A percentile compares a stretch with the other conserved stretches of the same genome.
Evolutionary conservation across 2,329 filamentous ascomycete genomes (phyloP).

Genomic region (Trichoderma breve): DNA sequence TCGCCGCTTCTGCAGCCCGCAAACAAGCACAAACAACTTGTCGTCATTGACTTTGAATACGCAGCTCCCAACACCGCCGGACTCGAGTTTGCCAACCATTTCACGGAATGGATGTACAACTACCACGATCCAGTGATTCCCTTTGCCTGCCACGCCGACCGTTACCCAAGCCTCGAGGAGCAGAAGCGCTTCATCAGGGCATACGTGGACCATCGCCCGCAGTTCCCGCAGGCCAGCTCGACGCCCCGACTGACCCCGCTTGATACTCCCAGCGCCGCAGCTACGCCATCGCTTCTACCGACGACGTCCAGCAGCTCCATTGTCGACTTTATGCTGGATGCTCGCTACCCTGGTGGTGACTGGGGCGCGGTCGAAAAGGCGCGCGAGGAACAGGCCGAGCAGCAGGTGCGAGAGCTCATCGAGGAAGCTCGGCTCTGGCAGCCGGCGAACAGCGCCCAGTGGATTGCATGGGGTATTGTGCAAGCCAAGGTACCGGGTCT

Average conservation of each 20-base stretch:
- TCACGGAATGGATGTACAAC: slow-evolving; percentile 97
- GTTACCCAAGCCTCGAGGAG: slow-evolving; percentile 77
- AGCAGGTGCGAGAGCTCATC: slow-evolving; percentile 67
- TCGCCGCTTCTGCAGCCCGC: slow-evolving; percentile 85
- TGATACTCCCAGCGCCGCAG: slow-evolving; percentile 34
- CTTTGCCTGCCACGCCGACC: slow-evolving; percentile 63
- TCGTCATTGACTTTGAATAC: slow-evolving; percentile 99
- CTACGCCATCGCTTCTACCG: slow-evolving; percentile 38
- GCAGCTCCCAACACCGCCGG: slow-evolving; percentile 84
- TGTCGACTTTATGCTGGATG: slow-evolving; percentile 79
- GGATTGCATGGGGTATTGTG: slow-evolving; percentile 95
- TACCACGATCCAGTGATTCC: slow-evolving; percentile 73
- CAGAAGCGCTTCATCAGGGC: slow-evolving; percentile 82
- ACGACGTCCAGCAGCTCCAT: slow-evolving; percentile 50
- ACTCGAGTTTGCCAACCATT: slow-evolving; percentile 95
- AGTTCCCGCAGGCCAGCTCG: slow-evolving; percentile 54
- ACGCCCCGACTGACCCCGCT: slow-evolving; percentile 50
- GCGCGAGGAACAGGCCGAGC: slow-evolving; percentile 63
- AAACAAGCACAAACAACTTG: slow-evolving; percentile 92
- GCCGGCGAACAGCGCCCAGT: slow-evolving; percentile 80
- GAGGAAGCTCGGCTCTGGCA: slow-evolving; percentile 84
- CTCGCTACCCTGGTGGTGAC: slow-evolving; percentile 54
- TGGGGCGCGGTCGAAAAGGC: slow-evolving; percentile 54
- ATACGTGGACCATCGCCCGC: slow-evolving; percentile 79
- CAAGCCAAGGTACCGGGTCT: slow-evolving; percentile 84